phyloP scores from a whole-genome alignment of 805 yeast species.

The Monosporozyma yasuniensis region DNA sequence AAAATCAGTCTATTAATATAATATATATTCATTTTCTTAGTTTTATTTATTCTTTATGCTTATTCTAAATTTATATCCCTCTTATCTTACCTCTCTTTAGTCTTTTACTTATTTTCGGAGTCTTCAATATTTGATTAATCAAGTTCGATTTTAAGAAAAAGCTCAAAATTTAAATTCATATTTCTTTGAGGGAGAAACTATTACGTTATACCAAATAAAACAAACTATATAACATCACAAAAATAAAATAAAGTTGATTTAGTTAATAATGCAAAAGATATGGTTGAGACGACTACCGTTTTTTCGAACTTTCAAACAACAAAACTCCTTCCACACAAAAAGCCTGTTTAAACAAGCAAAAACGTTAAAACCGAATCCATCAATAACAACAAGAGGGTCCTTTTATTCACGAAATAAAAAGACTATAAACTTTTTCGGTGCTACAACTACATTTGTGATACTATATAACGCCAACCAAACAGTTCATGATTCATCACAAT shows the following conservation, averaged over 20 bases:
- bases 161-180: neutral
- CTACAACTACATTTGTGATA: conserved; percentile 10
- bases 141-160: neutral
- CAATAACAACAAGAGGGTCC: neutral
- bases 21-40: neutral
- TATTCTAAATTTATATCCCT: neutral
- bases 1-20: neutral
- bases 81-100: neutral
- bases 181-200: neutral
- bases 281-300: neutral
- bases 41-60: neutral
- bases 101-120: neutral
- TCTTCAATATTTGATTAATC: neutral
- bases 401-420: neutral
- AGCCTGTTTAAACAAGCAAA: neutral
- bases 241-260: too few relatives aligned
- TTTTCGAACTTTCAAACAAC: neutral
- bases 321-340: neutral
- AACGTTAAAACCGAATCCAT: neutral
- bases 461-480: conserved; percentile 23
- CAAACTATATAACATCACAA: neutral
- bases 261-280: neutral
- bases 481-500: conserved; percentile 17
- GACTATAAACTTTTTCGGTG: neutral
- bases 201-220: neutral